Conservation (phyloP, 208 protist genomes). For the Endotrypanum monterogeii region DNA sequence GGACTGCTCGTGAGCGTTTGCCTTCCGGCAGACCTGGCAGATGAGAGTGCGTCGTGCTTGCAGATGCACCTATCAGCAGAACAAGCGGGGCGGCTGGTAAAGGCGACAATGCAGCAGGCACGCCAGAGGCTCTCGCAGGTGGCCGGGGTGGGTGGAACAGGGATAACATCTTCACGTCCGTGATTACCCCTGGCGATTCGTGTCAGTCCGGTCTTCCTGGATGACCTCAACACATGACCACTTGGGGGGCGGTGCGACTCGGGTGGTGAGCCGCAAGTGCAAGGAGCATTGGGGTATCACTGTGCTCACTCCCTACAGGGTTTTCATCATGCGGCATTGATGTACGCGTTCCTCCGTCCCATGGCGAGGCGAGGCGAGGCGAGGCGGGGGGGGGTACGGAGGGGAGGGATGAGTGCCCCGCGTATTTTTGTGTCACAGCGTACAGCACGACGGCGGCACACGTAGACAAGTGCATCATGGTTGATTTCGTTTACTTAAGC, state of each 20-base stretch:
- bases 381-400: too few relatives aligned
- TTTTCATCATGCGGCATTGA: too few relatives aligned
- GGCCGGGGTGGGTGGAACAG: background rate
- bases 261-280: background rate
- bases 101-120: slow-evolving; percentile 12
- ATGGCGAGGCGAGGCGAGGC: too few relatives aligned
- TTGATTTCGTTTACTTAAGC: too few relatives aligned
- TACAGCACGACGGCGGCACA: too few relatives aligned
- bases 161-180: background rate
- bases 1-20: slow-evolving; percentile 5
- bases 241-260: background rate
- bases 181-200: too few relatives aligned
- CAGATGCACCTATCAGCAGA: slow-evolving; percentile 4
- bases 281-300: background rate
- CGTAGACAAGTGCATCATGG: too few relatives aligned
- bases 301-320: too few relatives aligned
- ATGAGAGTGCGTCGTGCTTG: background rate
- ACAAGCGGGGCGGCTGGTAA: slow-evolving; percentile 9
- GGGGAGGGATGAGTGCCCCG: too few relatives aligned
- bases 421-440: too few relatives aligned
- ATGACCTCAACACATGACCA: background rate
- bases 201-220: background rate
- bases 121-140: slow-evolving; percentile 19
- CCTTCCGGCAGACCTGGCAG: background rate
- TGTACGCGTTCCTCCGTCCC: too few relatives aligned